Evolutionary conservation across 1,284 basidiomycete genomes (phyloP).

Genomic region (Fistulinella staudtii): DNA sequence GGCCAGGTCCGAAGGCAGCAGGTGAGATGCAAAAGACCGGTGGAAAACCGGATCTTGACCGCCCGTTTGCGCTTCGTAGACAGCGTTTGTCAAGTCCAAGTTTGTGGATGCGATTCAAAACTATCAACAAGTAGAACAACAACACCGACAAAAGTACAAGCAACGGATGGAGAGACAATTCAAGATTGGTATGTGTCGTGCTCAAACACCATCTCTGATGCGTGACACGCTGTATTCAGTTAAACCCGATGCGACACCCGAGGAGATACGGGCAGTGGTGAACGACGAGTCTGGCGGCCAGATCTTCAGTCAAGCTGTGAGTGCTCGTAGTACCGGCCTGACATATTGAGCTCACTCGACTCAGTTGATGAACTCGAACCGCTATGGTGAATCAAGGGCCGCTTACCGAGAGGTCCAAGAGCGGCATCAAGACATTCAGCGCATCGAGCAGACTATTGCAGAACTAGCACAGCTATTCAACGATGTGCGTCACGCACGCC

Average conservation of each 20-base stretch:
- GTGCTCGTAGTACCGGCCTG: constrained; percentile 25
- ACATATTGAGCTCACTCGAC: background rate
- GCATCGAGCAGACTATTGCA: constrained; percentile 88
- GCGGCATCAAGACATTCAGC: constrained; percentile 92
- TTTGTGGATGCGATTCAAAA: constrained; percentile 84
- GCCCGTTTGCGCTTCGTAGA: constrained; percentile 46
- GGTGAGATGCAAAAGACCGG: no score
- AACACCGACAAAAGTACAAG: constrained; percentile 90
- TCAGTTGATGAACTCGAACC: constrained; percentile 86
- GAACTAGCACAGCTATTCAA: constrained; percentile 96
- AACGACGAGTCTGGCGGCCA: constrained; percentile 83
- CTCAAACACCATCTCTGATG: background rate
- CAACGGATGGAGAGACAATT: constrained; percentile 95
- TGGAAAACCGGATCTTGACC: no score
- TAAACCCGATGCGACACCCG: constrained; percentile 91
- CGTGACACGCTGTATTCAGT: constrained; percentile 43
- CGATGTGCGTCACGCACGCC: constrained; percentile 54
- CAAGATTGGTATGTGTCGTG: constrained; percentile 84
- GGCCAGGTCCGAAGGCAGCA: constrained; percentile 82
- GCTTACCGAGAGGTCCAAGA: constrained; percentile 96
- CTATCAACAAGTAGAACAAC: constrained; percentile 90
- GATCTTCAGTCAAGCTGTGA: constrained; percentile 92
- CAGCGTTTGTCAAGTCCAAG: constrained; percentile 73
- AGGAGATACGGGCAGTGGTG: constrained; percentile 85
- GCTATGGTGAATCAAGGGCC: constrained; percentile 85